Conservation (phyloP, 1,284 basidiomycete species). For the Schizophyllum commune region DNA sequence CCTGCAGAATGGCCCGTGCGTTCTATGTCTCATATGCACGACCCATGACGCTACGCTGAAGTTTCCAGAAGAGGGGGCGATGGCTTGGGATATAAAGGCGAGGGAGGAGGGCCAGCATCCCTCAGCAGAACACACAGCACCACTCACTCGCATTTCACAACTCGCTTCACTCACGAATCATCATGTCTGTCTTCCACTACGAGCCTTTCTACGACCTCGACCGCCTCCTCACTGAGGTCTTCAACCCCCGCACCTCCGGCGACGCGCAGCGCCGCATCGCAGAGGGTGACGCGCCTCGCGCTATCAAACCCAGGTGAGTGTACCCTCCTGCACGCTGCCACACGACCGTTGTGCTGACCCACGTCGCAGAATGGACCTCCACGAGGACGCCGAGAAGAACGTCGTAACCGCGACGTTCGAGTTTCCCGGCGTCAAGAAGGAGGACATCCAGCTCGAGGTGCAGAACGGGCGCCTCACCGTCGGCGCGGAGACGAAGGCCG, state of each 20-base stretch:
- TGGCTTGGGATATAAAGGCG: background rate
- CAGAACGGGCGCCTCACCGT: conserved; percentile 35
- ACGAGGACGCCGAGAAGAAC: conserved; percentile 32
- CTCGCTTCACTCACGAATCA: background rate
- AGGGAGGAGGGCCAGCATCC: background rate
- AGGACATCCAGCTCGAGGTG: conserved; percentile 31
- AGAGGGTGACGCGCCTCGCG: conserved; percentile 11
- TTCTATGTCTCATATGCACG: too few relatives aligned
- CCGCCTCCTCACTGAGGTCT: conserved; percentile 40
- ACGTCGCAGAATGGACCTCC: conserved; percentile 35
- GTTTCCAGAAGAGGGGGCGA: too few relatives aligned
- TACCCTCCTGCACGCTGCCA: background rate
- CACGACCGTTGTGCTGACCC: background rate
- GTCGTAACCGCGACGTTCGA: conserved; percentile 33
- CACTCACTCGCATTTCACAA: background rate
- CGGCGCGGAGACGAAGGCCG: conserved; percentile 33
- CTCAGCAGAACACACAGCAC: background rate
- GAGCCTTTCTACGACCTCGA: conserved; percentile 46
- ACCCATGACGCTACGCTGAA: too few relatives aligned
- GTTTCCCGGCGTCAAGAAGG: conserved; percentile 34
- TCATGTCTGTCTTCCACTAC: conserved; percentile 35
- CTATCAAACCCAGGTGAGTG: conserved; percentile 19
- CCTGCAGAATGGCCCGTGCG: too few relatives aligned
- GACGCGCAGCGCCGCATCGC: conserved; percentile 11
- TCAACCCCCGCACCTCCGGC: conserved; percentile 18